A percentile compares a stretch with the other conserved stretches of the same genome.
Evolutionary conservation across 2,329 filamentous ascomycete genomes (phyloP).

Genomic region (Aspergillus tamarii): DNA sequence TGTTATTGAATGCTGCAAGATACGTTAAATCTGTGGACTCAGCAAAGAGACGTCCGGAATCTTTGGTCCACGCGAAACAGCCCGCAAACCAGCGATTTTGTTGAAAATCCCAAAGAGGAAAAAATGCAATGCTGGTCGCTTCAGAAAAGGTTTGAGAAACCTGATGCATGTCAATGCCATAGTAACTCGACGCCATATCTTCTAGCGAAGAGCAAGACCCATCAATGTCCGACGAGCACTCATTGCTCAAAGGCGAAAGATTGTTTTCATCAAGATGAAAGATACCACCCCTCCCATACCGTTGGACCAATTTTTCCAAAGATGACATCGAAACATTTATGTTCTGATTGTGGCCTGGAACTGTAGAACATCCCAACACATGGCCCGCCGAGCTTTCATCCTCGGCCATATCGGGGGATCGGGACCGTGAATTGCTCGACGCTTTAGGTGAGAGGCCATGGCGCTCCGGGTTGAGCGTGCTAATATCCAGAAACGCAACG

Average conservation of each 20-base stretch:
- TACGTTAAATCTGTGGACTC: background rate
- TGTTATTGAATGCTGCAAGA: background rate
- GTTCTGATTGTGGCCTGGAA: background rate
- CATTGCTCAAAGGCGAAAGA: background rate
- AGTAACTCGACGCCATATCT: background rate
- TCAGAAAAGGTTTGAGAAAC: background rate
- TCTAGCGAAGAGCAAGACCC: background rate
- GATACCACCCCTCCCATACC: background rate
- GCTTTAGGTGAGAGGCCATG: background rate
- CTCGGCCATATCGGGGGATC: background rate
- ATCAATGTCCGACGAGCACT: background rate
- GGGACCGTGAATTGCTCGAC: background rate
- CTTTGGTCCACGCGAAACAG: background rate
- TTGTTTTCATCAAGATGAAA: background rate
- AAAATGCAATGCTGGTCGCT: background rate
- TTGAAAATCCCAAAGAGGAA: background rate
- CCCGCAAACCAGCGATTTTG: background rate
- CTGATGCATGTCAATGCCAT: background rate
- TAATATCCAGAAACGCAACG: background rate
- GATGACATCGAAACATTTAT: background rate
- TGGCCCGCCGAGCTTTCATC: background rate
- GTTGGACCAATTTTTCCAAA: background rate
- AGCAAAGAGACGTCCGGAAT: background rate
- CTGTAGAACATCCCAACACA: background rate
- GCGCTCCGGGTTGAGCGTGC: background rate